Evolutionary conservation across 805 yeast genomes (phyloP), one percentile per base, ranked within the genome.

Genomic region (Grigorovia humatica): DNA sequence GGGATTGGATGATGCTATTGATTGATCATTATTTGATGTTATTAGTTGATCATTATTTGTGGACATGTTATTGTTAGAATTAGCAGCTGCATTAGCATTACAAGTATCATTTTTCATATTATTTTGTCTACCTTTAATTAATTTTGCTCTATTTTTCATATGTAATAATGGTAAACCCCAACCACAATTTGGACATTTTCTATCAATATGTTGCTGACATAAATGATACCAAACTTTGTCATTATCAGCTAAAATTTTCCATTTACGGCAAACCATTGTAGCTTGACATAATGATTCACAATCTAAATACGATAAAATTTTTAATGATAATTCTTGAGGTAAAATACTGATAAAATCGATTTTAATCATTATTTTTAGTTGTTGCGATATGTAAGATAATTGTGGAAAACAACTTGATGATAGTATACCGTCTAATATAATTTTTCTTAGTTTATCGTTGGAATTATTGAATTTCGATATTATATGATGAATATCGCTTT

Each of bases 161-260:
- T 89, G 96, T 80, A 93, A 79, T 54, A 93, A 71, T 2, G 99
- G 99, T 57, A 93, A 74, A 4, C 99, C 99, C 99, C 99, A 93
- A 15, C 99, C 99, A 71, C 99, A 93, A 63, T 88, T 88, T 43
- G 96, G 96, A 71, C 99, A 93, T 68, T 93, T 93, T 54, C 95
- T 77, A 70, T 93, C 99, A 51, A 93, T 93, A 68, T 93, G 99
- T 70, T 93, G 99, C 65, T 89, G 96, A 65, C 99, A 93, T 89
- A 93, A 84, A 58, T 91, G 90, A 65, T 91, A 93, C 99, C 99
- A 93, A 2, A 93, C 97, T 48, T 95, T 72, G 63, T 93, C 98
- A 65, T 91, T 97, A 67, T 93, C 96, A 1, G 99, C 98, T 53
- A 93, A 72, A 52, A 73, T 72, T 64, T 87, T 82, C 99, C 99